Conservation (phyloP, 192 early-diverging fungal genomes). For the Lunasporangiospora selenospora region DNA sequence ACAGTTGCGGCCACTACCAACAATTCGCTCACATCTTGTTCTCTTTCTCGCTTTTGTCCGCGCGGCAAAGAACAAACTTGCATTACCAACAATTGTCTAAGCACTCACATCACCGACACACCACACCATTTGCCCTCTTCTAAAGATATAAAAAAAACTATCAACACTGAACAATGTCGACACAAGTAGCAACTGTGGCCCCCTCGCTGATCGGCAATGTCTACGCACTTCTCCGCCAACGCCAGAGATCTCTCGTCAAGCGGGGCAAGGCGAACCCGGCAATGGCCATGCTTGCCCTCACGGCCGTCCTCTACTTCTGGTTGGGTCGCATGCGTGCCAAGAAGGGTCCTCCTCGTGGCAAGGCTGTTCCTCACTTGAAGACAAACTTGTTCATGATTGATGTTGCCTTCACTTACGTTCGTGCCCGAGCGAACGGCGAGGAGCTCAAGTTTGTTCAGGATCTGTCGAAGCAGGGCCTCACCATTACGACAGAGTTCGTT, state of each 20-base stretch:
- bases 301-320: slow-evolving; percentile 44
- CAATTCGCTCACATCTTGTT: too few species aligned
- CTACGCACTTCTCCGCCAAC: slow-evolving; percentile 36
- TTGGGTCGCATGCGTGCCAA: slow-evolving; percentile 39
- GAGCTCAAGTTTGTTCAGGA: slow-evolving; percentile 45
- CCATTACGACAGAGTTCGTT: slow-evolving; percentile 35
- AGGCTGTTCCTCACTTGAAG: slow-evolving; percentile 41
- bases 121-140: too few species aligned
- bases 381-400: slow-evolving; percentile 35
- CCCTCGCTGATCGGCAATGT: slow-evolving; percentile 31
- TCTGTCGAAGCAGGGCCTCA: slow-evolving; percentile 38
- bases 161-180: slow-evolving; percentile 12
- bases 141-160: too few species aligned
- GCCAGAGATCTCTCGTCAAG: slow-evolving; percentile 37
- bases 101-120: too few species aligned
- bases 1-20: too few species aligned
- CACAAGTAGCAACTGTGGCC: slow-evolving; percentile 17
- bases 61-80: too few species aligned
- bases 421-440: slow-evolving; percentile 21
- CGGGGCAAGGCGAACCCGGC: slow-evolving; percentile 45
- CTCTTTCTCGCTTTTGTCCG: too few species aligned
- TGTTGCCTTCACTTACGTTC: slow-evolving; percentile 33
- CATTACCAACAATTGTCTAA: too few species aligned
- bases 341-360: slow-evolving; percentile 42
- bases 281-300: slow-evolving; percentile 46